phyloP scores from a whole-genome alignment of 176 grass and related monocot genomes.

The Eleusine coracana region DNA sequence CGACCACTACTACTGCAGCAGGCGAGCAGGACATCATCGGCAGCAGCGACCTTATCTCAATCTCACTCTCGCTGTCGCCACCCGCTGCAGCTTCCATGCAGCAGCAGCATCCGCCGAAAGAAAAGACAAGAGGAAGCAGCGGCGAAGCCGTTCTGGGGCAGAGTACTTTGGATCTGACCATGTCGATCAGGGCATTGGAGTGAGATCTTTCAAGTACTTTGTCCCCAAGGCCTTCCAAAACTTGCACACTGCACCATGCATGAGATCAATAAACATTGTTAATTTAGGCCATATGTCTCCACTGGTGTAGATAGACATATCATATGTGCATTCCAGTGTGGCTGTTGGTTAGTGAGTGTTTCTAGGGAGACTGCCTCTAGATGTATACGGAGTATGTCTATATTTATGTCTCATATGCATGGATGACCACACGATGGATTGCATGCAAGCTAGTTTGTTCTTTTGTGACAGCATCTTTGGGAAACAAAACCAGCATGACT shows the following conservation, averaged over 20 bases:
- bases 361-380: conserved; percentile 18
- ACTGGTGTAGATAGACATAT: conserved; percentile 47
- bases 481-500: conserved; percentile 38
- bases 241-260: conserved; percentile 59
- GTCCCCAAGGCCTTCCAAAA: conserved; percentile 68
- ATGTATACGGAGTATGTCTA: not conserved
- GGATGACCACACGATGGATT: conserved; percentile 30
- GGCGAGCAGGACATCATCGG: conserved; percentile 42
- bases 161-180: conserved; percentile 99
- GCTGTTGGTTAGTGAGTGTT: conserved; percentile 31
- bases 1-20: not conserved
- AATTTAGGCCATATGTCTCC: conserved; percentile 33
- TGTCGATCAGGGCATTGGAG: conserved; percentile 99
- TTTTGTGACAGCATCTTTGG: conserved; percentile 48
- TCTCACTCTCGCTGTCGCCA: conserved; percentile 67
- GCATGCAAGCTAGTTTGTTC: conserved; percentile 17
- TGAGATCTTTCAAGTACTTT: conserved; percentile 99
- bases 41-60: conserved; percentile 48
- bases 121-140: conserved; percentile 46
- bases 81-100: conserved; percentile 41
- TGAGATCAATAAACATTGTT: conserved; percentile 49
- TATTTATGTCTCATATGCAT: conserved; percentile 19
- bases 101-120: conserved; percentile 36
- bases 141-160: conserved; percentile 65
- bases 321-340: conserved; percentile 26